Conservation (phyloP, 1,284 basidiomycete genomes). For the Microbotryum violaceum region DNA sequence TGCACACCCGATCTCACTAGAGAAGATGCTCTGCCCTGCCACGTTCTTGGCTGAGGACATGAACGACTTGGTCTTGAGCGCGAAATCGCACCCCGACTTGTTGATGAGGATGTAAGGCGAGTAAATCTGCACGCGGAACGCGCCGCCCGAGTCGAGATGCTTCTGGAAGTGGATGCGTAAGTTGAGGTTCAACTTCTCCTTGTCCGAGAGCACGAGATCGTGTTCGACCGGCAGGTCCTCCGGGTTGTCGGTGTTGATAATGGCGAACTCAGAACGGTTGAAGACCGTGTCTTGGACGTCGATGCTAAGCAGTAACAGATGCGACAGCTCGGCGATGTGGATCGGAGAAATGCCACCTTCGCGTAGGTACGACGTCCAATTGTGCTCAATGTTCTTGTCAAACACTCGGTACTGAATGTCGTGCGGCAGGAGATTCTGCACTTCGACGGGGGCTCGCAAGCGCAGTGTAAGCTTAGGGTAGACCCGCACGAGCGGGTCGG, state of each 20-base stretch:
- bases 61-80: conserved; percentile 65
- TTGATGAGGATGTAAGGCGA: conserved; percentile 88
- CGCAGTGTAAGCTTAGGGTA: conserved; percentile 78
- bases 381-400: conserved; percentile 86
- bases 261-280: conserved; percentile 94
- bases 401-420: conserved; percentile 91
- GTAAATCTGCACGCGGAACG: conserved; percentile 95
- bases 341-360: conserved; percentile 94
- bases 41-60: conserved; percentile 66
- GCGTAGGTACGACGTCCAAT: conserved; percentile 75
- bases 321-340: conserved; percentile 90
- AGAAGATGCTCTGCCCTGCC: conserved; percentile 62
- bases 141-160: conserved; percentile 88
- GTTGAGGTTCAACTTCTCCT: conserved; percentile 67
- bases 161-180: conserved; percentile 78
- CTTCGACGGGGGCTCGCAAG: conserved; percentile 88
- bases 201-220: conserved; percentile 64
- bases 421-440: conserved; percentile 94
- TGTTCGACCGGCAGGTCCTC: conserved; percentile 83
- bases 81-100: conserved; percentile 83
- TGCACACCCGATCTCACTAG: neutral
- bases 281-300: conserved; percentile 88
- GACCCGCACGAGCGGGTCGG: conserved; percentile 56
- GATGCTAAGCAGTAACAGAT: conserved; percentile 85
- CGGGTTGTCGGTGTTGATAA: conserved; percentile 89